phyloP scores from a whole-genome alignment of 306 rosid genomes.

The Astragalus glycyphyllos region DNA sequence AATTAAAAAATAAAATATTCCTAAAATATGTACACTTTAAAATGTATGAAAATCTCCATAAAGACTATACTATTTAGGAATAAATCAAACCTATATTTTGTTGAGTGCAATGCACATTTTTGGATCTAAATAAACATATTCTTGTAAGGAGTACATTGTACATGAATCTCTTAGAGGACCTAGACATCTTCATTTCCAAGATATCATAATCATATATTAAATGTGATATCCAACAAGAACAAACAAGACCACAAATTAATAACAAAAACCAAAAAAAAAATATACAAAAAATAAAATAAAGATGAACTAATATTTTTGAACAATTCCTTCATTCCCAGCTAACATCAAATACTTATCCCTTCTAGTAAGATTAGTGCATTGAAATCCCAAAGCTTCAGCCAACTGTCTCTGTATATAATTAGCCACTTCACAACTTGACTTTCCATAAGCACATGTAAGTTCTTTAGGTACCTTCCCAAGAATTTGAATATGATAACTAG shows the following conservation, averaged over 20 bases:
- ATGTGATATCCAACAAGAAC: neutral
- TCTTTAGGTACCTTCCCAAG: constrained; percentile 70
- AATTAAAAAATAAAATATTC: neutral
- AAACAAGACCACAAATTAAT: neutral
- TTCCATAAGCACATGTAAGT: constrained; percentile 64
- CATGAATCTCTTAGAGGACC: neutral
- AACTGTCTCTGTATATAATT: constrained; percentile 70
- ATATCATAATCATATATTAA: neutral
- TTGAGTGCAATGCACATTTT: neutral
- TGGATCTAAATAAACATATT: neutral
- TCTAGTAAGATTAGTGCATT: constrained; percentile 78
- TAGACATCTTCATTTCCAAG: neutral
- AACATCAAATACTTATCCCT: constrained; percentile 93
- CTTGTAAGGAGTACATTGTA: neutral
- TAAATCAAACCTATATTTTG: neutral
- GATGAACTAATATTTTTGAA: constrained; percentile 24
- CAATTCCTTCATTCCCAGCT: constrained; percentile 91
- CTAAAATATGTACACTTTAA: neutral
- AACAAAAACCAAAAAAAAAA: neutral
- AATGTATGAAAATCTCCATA: neutral
- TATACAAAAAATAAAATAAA: neutral
- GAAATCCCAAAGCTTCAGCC: constrained; percentile 85
- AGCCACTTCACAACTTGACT: constrained; percentile 78
- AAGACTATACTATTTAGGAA: neutral
- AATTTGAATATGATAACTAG: constrained; percentile 58